Evolutionary conservation across 2,329 filamentous ascomycete genomes (phyloP).

Genomic region (Fusarium brachygibbosum): DNA sequence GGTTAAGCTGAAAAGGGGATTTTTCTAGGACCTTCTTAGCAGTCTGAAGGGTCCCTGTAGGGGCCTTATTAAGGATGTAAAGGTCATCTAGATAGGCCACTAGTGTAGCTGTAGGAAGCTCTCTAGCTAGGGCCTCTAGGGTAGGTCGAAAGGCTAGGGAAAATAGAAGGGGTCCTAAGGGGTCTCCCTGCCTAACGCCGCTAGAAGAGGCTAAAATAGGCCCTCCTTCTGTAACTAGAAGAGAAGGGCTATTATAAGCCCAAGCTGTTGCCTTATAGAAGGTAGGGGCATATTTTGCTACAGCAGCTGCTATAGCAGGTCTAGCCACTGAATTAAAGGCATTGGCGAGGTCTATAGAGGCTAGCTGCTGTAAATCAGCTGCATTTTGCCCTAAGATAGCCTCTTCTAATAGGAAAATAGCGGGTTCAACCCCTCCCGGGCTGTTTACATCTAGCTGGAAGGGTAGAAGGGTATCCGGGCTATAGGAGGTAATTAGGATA

Average conservation of each 20-base stretch:
- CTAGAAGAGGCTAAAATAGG: background rate
- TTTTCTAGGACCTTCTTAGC: background rate
- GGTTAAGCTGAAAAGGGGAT: background rate
- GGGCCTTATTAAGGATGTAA: background rate
- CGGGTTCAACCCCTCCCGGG: background rate
- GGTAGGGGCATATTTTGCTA: background rate
- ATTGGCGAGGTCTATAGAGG: background rate
- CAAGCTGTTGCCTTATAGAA: background rate
- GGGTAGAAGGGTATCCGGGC: background rate
- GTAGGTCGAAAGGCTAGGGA: background rate
- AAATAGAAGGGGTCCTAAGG: background rate
- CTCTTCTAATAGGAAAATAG: slow-evolving; percentile 1
- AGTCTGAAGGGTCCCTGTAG: background rate
- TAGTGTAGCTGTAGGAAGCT: background rate
- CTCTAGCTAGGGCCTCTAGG: background rate
- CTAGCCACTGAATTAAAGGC: background rate
- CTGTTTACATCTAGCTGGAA: background rate
- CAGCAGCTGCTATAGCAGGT: background rate
- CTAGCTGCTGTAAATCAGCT: background rate
- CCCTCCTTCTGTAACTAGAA: background rate
- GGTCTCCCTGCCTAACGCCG: background rate
- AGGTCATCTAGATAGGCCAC: background rate
- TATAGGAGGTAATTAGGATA: background rate
- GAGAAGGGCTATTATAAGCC: slow-evolving; percentile 2
- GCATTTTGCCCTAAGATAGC: background rate